Evolutionary conservation across 225 moss, liverwort and hornwort genomes (phyloP).

Genomic region (Lunularia cruciata): DNA sequence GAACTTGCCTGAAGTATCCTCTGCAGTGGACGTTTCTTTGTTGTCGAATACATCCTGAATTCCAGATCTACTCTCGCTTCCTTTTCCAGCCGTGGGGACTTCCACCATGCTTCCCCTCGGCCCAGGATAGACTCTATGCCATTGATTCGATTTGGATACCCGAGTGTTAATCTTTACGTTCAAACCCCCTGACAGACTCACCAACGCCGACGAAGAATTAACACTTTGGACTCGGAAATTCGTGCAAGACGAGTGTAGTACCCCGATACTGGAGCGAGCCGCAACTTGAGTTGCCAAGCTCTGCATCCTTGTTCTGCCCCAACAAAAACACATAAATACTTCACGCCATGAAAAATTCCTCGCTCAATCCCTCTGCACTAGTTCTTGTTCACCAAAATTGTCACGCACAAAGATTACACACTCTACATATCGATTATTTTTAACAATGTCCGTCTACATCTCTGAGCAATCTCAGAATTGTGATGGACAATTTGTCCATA

Average conservation of each 20-base stretch:
- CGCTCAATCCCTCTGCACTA: no score
- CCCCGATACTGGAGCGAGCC: not conserved
- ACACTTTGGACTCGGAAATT: not conserved
- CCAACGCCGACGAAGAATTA: not conserved
- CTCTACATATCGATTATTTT: no score
- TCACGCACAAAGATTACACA: no score
- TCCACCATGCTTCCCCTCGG: conserved; percentile 9
- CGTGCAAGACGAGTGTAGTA: not conserved
- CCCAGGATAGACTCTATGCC: not conserved
- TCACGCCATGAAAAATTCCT: no score
- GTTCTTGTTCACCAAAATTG: no score
- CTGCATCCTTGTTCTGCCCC: conserved; percentile 10
- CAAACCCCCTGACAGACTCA: not conserved
- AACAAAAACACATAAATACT: no score
- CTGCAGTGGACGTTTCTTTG: not conserved
- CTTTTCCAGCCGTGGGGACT: conserved; percentile 14
- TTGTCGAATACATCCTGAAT: not conserved
- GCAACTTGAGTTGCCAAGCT: not conserved
- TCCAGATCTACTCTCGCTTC: not conserved
- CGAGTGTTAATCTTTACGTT: not conserved
- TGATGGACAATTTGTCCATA: no score
- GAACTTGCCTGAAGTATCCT: conserved; percentile 26
- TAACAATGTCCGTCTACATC: no score
- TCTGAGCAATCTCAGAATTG: no score
- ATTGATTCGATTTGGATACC: not conserved